Conservation (phyloP, 768 basidiomycete species). For the Mycena chlorophos region DNA sequence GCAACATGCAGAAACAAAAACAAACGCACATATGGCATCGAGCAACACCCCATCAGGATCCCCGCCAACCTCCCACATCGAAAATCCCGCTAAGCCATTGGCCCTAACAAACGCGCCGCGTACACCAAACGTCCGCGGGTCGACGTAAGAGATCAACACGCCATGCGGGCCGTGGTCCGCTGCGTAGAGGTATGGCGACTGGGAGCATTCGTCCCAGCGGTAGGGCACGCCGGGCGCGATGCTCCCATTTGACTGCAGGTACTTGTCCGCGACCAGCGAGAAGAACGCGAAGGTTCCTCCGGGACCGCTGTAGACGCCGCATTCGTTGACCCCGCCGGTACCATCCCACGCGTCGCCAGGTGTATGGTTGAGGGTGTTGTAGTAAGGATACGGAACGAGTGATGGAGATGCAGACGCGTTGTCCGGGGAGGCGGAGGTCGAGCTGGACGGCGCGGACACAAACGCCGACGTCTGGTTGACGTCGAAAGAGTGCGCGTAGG, state of each 20-base stretch:
- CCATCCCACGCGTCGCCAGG: slow-evolving; percentile 67
- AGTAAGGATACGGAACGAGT: slow-evolving; percentile 53
- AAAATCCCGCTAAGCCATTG: slow-evolving; percentile 57
- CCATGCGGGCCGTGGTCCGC: slow-evolving; percentile 42
- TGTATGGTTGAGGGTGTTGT: slow-evolving; percentile 51
- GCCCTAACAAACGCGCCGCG: slow-evolving; percentile 61
- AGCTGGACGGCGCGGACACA: slow-evolving; percentile 32
- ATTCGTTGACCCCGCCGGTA: slow-evolving; percentile 50
- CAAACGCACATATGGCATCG: slow-evolving; percentile 19
- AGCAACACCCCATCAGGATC: slow-evolving; percentile 53
- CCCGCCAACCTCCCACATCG: slow-evolving; percentile 74
- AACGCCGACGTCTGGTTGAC: slow-evolving; percentile 51
- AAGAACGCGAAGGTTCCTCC: slow-evolving; percentile 65
- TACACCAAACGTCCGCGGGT: slow-evolving; percentile 43
- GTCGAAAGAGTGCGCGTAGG: slow-evolving; percentile 79
- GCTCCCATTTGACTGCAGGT: slow-evolving; percentile 49
- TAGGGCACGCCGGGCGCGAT: slow-evolving; percentile 52
- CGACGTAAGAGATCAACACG: slow-evolving; percentile 50
- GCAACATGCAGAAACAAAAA: neutral
- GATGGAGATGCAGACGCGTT: slow-evolving; percentile 13
- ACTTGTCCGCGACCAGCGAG: slow-evolving; percentile 60
- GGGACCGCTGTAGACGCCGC: slow-evolving; percentile 51
- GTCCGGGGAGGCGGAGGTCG: slow-evolving; percentile 4
- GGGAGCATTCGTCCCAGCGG: slow-evolving; percentile 63
- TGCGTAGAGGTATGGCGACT: slow-evolving; percentile 55